Conservation (phyloP, 164 flowering plant species). For the Dillenia turbinata region DNA sequence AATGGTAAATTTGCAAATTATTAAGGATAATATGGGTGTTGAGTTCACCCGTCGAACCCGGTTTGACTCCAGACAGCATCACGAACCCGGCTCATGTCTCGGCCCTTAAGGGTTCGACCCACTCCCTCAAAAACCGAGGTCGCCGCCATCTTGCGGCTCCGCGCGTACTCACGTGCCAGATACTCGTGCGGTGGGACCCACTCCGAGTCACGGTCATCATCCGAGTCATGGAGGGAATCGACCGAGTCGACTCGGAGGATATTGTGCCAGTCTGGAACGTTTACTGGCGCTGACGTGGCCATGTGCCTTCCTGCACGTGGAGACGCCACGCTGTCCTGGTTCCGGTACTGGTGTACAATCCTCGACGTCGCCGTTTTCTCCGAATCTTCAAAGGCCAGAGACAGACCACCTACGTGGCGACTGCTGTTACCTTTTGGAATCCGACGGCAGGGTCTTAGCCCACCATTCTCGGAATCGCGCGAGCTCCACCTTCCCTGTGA, state of each 20-base stretch:
- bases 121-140: slow-evolving; percentile 85
- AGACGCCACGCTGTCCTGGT: slow-evolving; percentile 22
- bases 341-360: slow-evolving; percentile 56
- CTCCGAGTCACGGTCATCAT: slow-evolving; percentile 44
- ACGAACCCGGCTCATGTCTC: slow-evolving; percentile 89
- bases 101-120: slow-evolving; percentile 94
- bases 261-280: slow-evolving; percentile 82
- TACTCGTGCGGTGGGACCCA: slow-evolving; percentile 92
- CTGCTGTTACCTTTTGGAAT: not conserved
- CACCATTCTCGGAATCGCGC: not conserved
- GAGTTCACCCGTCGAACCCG: slow-evolving; percentile 71
- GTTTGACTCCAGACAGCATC: slow-evolving; percentile 96
- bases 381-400: slow-evolving; percentile 62
- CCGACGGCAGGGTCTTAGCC: slow-evolving; percentile 3
- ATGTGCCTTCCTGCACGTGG: slow-evolving; percentile 31
- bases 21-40: too few species aligned
- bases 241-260: slow-evolving; percentile 62
- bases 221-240: slow-evolving; percentile 61
- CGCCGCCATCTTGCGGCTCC: slow-evolving; percentile 36
- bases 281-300: slow-evolving; percentile 85
- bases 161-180: slow-evolving; percentile 52
- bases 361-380: slow-evolving; percentile 30
- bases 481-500: slow-evolving; percentile 1
- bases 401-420: slow-evolving; percentile 61
- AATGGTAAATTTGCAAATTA: not conserved